These are phyloP conservation scores for Coemansia asiatica DNA, from an alignment of 192 early-diverging fungal species.

Conservation along the genomic window DNA sequence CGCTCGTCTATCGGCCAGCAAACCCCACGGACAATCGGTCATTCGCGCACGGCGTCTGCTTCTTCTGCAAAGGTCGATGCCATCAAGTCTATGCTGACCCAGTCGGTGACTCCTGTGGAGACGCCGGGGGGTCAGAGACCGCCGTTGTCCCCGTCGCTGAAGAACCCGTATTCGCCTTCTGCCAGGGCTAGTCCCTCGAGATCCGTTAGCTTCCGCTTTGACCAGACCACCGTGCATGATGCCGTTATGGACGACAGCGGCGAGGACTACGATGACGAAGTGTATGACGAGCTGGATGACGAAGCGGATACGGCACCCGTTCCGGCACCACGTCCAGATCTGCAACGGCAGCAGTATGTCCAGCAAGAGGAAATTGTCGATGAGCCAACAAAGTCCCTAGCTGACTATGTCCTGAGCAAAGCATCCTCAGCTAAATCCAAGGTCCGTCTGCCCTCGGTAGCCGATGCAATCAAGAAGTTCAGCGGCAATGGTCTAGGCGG, in stretches of 20 bases:
- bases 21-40: not conserved
- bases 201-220: conserved; percentile 50
- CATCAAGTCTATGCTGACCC: conserved; percentile 23
- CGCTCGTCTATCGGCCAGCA: not conserved
- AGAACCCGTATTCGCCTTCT: conserved; percentile 29
- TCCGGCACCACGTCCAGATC: conserved; percentile 5
- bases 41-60: conserved; percentile 3
- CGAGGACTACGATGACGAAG: conserved; percentile 1
- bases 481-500: conserved; percentile 13
- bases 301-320: not conserved
- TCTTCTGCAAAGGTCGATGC: conserved; percentile 17
- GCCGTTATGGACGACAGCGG: conserved; percentile 10
- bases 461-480: conserved; percentile 52
- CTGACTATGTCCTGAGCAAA: conserved; percentile 54
- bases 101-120: conserved; percentile 17
- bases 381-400: conserved; percentile 25
- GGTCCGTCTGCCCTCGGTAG: conserved; percentile 33
- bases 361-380: conserved; percentile 6
- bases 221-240: conserved; percentile 17
- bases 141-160: conserved; percentile 44
- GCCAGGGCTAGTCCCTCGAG: conserved; percentile 36
- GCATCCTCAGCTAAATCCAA: conserved; percentile 13
- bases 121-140: not conserved
- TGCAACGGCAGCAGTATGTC: not conserved
- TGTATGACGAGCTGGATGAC: not conserved